phyloP scores from a whole-genome alignment of 257 asterid genomes.

The Eucommia ulmoides region DNA sequence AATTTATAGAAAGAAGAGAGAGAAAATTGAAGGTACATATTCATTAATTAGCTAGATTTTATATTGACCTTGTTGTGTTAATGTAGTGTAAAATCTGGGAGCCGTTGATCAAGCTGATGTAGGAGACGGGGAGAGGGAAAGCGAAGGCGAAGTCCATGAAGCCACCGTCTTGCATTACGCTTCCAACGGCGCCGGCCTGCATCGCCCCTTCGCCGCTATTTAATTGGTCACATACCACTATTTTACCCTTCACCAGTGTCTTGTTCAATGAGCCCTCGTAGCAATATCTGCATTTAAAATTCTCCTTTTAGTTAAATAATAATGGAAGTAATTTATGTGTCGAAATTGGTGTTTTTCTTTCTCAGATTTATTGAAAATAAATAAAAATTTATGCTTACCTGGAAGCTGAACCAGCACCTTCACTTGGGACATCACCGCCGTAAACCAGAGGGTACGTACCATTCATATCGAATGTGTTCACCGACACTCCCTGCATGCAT shows the following conservation, averaged over 20 bases:
- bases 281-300: constrained; percentile 26
- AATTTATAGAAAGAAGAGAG: background rate
- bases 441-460: constrained; percentile 43
- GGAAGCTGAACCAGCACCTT: constrained; percentile 15
- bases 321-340: background rate
- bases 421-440: constrained; percentile 66
- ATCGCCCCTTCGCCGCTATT: constrained; percentile 11
- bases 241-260: constrained; percentile 22
- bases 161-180: constrained; percentile 25
- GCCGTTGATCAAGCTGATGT: constrained; percentile 27
- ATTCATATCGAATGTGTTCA: constrained; percentile 42
- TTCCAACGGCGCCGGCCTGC: constrained; percentile 32
- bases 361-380: background rate
- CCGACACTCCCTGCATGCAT: constrained; percentile 36
- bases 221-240: constrained; percentile 37
- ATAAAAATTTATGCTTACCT: constrained; percentile 13
- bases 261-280: constrained; percentile 23
- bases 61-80: constrained; percentile 27
- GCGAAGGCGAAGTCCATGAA: constrained; percentile 30
- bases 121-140: constrained; percentile 38
- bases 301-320: background rate
- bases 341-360: background rate
- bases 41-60: too few species aligned
- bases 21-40: background rate
- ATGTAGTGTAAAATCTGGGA: constrained; percentile 16